Base-by-base conservation (phyloP, 306 rosid genomes). In the Ormosia emarginata region DNA sequence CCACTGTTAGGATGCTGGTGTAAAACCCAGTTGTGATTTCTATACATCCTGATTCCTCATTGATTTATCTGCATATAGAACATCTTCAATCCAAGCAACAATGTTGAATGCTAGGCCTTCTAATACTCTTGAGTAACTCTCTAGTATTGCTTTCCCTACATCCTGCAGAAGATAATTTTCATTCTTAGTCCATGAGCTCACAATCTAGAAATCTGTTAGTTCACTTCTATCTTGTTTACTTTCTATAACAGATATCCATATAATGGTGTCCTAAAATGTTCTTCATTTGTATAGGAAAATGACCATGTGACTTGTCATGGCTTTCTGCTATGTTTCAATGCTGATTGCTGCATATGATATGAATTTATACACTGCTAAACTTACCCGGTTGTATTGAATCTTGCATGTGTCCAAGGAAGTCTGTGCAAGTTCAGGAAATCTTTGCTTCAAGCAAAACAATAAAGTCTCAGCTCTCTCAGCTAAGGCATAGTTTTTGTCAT, bases 391-490 rank as follows among this genome's bases (percentile, higher is more conserved):
- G 88, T 87, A 91, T 75, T 96, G 95, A 86, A 96, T 93, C 89
- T 96, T 96, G 95, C 91, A 85, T 15, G 97, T 86, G 85, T 94
- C 99, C 90, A 96, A 85, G 7, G 97, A 87, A 24, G 99, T 96
- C 80, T 96, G 98, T 33, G 98, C 86, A 64, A 96, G 97, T 67
- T 90, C 98, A 78, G 98, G 99, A 79, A 81, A 96, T 69, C 94
- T 92, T 86, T 91, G 97, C 86, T 93, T 96, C 92, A 96, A 85
- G 75, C 89, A 85, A 71, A 90, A 88, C 82, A 96, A 67, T 37
- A 93, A 75, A 61, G 87, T 89, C 53, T 91, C 99, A 1, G 97
- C 97, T 89, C 91, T 92, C 75, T 96, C 97, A 2, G 99, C 98
- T 81, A 96, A 86, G 46, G 83, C 32, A 75, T 74, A 91, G 81